Conservation (phyloP, 192 early-diverging fungal species). For the Backusella morwellensis region DNA sequence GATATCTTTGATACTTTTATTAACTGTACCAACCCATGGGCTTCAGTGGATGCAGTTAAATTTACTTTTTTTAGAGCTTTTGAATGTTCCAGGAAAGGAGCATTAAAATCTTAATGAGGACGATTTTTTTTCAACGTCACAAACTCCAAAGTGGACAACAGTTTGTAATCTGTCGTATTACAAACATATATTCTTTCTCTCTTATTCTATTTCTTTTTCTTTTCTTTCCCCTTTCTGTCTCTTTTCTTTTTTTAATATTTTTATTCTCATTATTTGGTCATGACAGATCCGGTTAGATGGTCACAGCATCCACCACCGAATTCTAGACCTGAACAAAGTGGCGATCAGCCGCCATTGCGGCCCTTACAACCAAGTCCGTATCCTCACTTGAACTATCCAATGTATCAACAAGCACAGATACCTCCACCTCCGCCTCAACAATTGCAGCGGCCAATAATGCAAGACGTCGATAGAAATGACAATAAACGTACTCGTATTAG, state of each 20-base stretch:
- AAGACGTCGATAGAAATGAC: background rate
- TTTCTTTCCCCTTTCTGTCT: background rate
- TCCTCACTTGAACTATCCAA: background rate
- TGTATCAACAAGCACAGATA: background rate
- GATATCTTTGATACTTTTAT: background rate
- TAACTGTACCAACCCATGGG: background rate
- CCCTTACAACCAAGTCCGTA: conserved; percentile 22
- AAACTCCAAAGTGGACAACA: background rate
- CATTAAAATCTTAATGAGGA: background rate
- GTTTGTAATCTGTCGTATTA: background rate
- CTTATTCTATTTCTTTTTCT: background rate
- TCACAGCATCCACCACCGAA: background rate
- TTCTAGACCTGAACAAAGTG: background rate
- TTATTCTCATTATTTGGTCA: background rate
- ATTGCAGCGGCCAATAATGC: background rate
- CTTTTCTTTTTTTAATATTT: background rate
- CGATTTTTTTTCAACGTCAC: background rate
- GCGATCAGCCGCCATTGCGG: conserved; percentile 3
- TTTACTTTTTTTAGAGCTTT: background rate
- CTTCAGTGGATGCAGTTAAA: background rate
- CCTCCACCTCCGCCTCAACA: background rate
- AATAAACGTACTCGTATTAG: conserved; percentile 29
- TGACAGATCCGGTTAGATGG: conserved; percentile 1
- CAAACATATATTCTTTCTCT: background rate
- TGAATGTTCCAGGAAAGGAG: background rate